Base-by-base conservation (phyloP, 495 filamentous ascomycete genomes). In the Wilcoxina mikolae region DNA sequence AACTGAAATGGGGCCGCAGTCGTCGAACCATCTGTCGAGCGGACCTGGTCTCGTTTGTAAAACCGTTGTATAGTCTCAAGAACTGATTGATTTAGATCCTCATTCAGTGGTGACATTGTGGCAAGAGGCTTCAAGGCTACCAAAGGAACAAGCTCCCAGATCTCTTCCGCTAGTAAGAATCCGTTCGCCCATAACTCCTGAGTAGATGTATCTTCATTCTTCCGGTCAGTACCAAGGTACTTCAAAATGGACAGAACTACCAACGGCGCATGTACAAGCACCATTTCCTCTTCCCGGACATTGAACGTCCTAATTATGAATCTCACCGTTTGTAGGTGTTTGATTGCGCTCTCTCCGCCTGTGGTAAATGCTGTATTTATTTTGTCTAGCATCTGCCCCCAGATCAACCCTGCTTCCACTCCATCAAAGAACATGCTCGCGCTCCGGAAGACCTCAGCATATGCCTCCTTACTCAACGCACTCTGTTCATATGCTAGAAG, bases 391-490 rank as follows among this genome's bases (percentile, higher is more conserved):
- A 95, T 75, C 64, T 94, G 83, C 23, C 82, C 80, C 75, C 94
- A 99, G 22, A 99, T 95, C 38, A 95, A 72, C 3, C 82, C 80
- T 58, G 88, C 88, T 68, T 99, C 93, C 27, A 99, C 87, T 3
- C 87, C 90, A 68, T 99, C 90, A 59, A 99, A 96, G 68, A 99
- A 96, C 35, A 87, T 81, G 60, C 82, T 94, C 5, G 90, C 93
- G 60, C 91, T 96, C 51, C 84, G 77, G 33, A 95, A 74, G 0
- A 95, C 86, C 68, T 99, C 91, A n/a, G 76, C 71, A 56, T 88
- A 86, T 29, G 87, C 76, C 11, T 77, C 69, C 60, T 82, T 82
- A 15, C 70, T 74, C 52, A 69, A 54, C 42, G 82, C 71, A 52
- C 69, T 65, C 39, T 65, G 61, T 65, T 88, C 79, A 69, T 86